Evolutionary conservation across 805 yeast genomes (phyloP).

Genomic region (Pichia nakasei): DNA sequence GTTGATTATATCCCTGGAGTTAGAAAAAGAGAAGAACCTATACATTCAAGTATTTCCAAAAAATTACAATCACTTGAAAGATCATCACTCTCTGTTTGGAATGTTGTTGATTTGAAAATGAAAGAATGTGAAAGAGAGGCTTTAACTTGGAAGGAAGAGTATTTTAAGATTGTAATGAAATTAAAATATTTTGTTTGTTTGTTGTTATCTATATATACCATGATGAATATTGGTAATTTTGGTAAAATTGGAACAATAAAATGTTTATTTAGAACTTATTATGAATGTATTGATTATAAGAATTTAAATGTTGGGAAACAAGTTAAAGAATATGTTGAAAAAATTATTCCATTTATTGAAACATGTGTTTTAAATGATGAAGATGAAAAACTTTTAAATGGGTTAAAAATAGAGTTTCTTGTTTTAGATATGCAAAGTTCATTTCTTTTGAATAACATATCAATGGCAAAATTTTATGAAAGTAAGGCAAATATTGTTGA

Average conservation of each 20-base stretch:
- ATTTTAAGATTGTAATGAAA: not conserved
- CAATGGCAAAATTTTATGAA: constrained; percentile 29
- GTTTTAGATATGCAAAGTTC: constrained; percentile 26
- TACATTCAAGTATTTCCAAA: not conserved
- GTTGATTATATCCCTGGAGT: constrained; percentile 1
- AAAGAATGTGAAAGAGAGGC: constrained; percentile 15
- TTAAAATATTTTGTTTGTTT: constrained; percentile 26
- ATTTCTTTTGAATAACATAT: constrained; percentile 24
- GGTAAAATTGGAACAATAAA: constrained; percentile 24
- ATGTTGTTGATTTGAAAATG: constrained; percentile 19
- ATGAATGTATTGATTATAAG: constrained; percentile 21
- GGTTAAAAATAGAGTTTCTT: constrained; percentile 21
- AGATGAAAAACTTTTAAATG: not conserved
- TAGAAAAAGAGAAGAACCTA: not conserved
- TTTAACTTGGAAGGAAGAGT: constrained; percentile 4
- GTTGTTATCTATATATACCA: constrained; percentile 26
- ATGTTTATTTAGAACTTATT: constrained; percentile 25
- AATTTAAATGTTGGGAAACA: constrained; percentile 13
- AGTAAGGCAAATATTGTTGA: constrained; percentile 20
- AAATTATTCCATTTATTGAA: constrained; percentile 18
- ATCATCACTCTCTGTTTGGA: constrained; percentile 25
- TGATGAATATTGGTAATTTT: constrained; percentile 16
- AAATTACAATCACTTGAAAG: constrained; percentile 6
- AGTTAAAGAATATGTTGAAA: constrained; percentile 25
- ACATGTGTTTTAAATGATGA: constrained; percentile 1